A percentile compares a stretch with the other conserved stretches of the same genome.
These are phyloP conservation scores for Pseudocercospora macadamiae DNA, from an alignment of 2,329 filamentous ascomycete genomes.

Conservation along the genomic window DNA sequence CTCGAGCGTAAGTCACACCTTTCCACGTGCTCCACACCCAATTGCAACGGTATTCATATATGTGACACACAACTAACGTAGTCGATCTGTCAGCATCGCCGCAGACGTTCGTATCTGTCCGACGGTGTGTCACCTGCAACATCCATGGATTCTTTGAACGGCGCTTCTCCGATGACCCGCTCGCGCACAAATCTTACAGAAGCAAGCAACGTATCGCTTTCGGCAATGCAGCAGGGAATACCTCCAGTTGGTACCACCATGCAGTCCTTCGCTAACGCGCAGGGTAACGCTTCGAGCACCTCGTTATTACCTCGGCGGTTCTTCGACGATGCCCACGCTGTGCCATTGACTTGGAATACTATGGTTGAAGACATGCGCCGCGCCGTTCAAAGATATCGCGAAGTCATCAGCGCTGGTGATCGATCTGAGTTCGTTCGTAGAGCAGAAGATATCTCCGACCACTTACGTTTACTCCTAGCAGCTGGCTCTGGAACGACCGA, in stretches of 20 bases:
- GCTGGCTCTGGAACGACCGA: slow-evolving; percentile 96
- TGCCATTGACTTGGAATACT: slow-evolving; percentile 83
- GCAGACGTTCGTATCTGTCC: slow-evolving; percentile 66
- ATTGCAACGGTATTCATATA: slow-evolving; percentile 23
- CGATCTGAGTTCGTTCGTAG: slow-evolving; percentile 89
- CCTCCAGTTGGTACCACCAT: slow-evolving; percentile 55
- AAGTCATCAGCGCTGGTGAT: slow-evolving; percentile 80
- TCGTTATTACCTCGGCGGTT: slow-evolving; percentile 74
- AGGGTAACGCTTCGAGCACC: slow-evolving; percentile 35
- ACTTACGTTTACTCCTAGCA: slow-evolving; percentile 87
- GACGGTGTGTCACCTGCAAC: slow-evolving; percentile 81
- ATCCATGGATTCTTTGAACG: slow-evolving; percentile 88
- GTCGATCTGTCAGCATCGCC: slow-evolving; percentile 54
- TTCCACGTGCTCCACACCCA: slow-evolving; percentile 27
- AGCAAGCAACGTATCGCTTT: slow-evolving; percentile 53
- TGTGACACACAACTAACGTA: slow-evolving; percentile 32
- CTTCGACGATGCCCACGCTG: slow-evolving; percentile 82
- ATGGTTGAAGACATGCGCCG: slow-evolving; percentile 91
- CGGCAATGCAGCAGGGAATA: slow-evolving; percentile 47
- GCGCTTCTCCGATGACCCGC: slow-evolving; percentile 62
- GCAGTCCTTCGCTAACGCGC: slow-evolving; percentile 59
- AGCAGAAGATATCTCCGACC: slow-evolving; percentile 98
- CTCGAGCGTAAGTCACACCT: slow-evolving; percentile 62
- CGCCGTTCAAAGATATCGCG: slow-evolving; percentile 85
- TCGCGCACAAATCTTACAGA: slow-evolving; percentile 58